Base-by-base conservation (phyloP, 2,329 filamentous ascomycete species). In the Corinectria fuckeliana region DNA sequence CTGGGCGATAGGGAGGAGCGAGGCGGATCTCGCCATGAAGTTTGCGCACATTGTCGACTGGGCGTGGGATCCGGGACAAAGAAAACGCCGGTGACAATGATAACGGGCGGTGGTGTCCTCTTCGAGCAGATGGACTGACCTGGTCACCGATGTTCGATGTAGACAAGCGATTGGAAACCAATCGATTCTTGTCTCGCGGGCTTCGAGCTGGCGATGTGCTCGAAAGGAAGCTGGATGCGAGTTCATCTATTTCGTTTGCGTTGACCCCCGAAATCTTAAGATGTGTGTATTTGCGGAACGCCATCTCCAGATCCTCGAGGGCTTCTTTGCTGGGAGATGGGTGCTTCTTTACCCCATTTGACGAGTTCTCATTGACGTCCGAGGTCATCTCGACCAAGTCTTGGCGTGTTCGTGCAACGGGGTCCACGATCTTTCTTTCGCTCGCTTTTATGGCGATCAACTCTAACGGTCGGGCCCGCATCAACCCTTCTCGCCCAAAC, bases 251-350 rank as follows among this genome's bases (percentile, higher is more conserved):
- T 23, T 73, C 69, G 11, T 68, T 58, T 2, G 64, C 34, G 5
- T 18, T 41, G 10, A 55, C 50, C 3, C 60, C 63, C 21, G 60
- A 38, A 13, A 62, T 57, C 26, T 66, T 66, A 4, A 71, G 55
- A 21, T 62, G 59, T 9, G 66, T 64, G 49, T 77, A 78, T 18
- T 69, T 67, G 51, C 70, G 71, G 16, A 80, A 72, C 2, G 74
- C 75, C 28, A 61, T 56, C 48, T 76, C 74, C 21, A 80, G 67
- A n/a, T 74, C 67, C 48, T 79, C 73, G 20, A 81, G 66, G 9
- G 73, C 74, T 26, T 72, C 69, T 57, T 80, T 80, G 68, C 75
- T 79, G 2, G 79, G 79, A 2, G 79, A 81, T 5, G 79, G 79
- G 36, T 81, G 78, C 56, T 81, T 81, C 70, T 81, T 81, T 14